phyloP scores from a whole-genome alignment of 139 green algal genomes.

The Edaphochlamys debaryana region DNA sequence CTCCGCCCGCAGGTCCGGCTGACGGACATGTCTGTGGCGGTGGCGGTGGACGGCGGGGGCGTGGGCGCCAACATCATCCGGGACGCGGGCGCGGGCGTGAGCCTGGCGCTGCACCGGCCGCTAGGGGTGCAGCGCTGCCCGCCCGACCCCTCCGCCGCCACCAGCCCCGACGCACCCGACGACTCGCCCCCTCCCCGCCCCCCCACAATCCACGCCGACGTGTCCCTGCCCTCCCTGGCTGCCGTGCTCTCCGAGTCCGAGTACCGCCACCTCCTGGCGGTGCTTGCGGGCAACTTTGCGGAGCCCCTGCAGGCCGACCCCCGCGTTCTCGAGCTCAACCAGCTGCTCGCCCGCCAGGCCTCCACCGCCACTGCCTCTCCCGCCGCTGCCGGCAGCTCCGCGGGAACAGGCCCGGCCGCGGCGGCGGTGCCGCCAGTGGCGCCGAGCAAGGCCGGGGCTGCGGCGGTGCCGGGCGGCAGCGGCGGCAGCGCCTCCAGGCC shows the following conservation, averaged over 20 bases:
- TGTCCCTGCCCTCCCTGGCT: conserved; percentile 69
- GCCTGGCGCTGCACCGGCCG: conserved; percentile 55
- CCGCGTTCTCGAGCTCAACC: background rate
- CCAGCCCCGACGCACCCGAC: too few relatives aligned
- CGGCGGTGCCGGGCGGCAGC: too few relatives aligned
- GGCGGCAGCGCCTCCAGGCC: background rate
- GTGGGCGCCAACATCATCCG: conserved; percentile 74
- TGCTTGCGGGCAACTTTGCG: conserved; percentile 75
- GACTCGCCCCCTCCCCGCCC: conserved; percentile 31
- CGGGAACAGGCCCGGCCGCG: background rate
- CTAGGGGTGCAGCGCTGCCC: conserved; percentile 37
- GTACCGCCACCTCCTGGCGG: conserved; percentile 76
- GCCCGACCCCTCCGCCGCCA: background rate
- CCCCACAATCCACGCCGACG: conserved; percentile 53
- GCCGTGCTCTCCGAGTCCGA: conserved; percentile 73
- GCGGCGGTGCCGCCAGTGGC: background rate
- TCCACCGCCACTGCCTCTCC: too few relatives aligned
- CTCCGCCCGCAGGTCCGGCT: conserved; percentile 49
- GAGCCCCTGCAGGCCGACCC: conserved; percentile 30
- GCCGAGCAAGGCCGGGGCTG: background rate
- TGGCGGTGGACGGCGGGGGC: conserved; percentile 10
- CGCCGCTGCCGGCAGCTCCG: background rate
- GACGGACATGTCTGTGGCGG: conserved; percentile 54
- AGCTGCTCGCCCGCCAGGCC: background rate
- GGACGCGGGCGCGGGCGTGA: conserved; percentile 56